Evolutionary conservation across 257 asterid genomes (phyloP), one percentile per base, ranked within the genome.

Genomic region (Mentha longifolia): DNA sequence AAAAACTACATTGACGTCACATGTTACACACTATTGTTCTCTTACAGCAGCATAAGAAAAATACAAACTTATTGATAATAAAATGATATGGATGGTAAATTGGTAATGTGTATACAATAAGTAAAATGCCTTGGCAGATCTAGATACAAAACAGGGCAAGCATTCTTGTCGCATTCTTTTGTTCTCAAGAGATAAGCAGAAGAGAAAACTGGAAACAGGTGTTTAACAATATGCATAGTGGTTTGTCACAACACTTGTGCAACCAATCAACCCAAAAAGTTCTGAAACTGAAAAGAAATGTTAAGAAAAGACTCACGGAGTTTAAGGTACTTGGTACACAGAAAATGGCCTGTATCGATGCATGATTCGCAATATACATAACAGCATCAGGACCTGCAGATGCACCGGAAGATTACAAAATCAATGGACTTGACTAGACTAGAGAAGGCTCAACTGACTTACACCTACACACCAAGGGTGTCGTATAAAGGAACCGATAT

Each of bases 301-400:
- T 47, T 3, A 70, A 55, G 64, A 75, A 51, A 45, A 68, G 58
- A 76, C 97, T 93, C 80, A 91, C 98, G 47, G 77, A 85, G 79
- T 93, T 85, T 79, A 93, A 75, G 58, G 95, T 91, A 80, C 80
- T 76, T 47, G 95, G 88, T 83, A 91, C 95, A 76, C 97, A 94
- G 79, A 91, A 83, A 61, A 94, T 87, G 77, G 96, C 99, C 76
- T 84, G 85, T 74, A 89, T 73, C 62, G 76, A 86, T 70, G 97
- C 96, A 84, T 94, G 99, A 77, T 86, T 87, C 13, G 76, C 92
- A 41, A 94, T 94, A 66, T n/a, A 91, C 79, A 83, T 91, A 70
- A 91, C 99, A 81, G 97, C 96, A 83, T 94, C 99, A 67, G 97
- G 99, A 71, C 97, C 99, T 94, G 89, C 54, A 74, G 51, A 64